Base-by-base conservation (phyloP, 768 basidiomycete species). In the Collybia nuda region DNA sequence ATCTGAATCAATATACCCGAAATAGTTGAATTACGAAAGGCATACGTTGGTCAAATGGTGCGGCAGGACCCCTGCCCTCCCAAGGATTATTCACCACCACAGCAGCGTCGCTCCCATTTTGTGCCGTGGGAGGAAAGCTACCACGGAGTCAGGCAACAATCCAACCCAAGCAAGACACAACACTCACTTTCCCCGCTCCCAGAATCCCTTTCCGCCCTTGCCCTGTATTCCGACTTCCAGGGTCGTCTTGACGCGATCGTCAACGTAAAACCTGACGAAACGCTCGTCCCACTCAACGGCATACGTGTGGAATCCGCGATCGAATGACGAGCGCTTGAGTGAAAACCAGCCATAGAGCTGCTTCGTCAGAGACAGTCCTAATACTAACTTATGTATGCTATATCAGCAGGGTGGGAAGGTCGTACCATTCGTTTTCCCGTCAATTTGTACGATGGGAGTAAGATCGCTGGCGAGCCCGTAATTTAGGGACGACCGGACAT, bases 41-140 rank as follows among this genome's bases (percentile, higher is more conserved):
- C 81, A 35, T 48, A 88, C 87, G 69, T 59, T 90, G 81, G 70
- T 94, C 90, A 62, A 92, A 94, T 18, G 92, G 92, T 8, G 90
- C 87, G 7, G 80, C 77, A 44, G 80, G 79, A 3, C 74, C 72
- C 14, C 75, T 73, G 14, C 69, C 70, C n/a, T 54, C 56, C 84
- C 87, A 93, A 24, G 88, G 88, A 61, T 94, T 79, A 53, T 71
- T 45, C 1, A 88, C 74, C 3, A 79, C 75, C 48, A 81, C 78
- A 18, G 78, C 76, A 39, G 79, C 74, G 18, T 76, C 65, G 9
- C 75, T 74, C 24, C 85, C 84, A 59, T 90, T 86, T 64, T 75
- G 73, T 37, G 75, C 74, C 28, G 77, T 78, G 28, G 62, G 21
- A 0, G 92, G 92, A 67, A 90, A 95, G 29, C 80, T 67, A 29